A percentile compares a stretch with the other conserved stretches of the same genome.
Evolutionary conservation across 768 basidiomycete genomes (phyloP).

Genomic region (Leccinum imitatum): DNA sequence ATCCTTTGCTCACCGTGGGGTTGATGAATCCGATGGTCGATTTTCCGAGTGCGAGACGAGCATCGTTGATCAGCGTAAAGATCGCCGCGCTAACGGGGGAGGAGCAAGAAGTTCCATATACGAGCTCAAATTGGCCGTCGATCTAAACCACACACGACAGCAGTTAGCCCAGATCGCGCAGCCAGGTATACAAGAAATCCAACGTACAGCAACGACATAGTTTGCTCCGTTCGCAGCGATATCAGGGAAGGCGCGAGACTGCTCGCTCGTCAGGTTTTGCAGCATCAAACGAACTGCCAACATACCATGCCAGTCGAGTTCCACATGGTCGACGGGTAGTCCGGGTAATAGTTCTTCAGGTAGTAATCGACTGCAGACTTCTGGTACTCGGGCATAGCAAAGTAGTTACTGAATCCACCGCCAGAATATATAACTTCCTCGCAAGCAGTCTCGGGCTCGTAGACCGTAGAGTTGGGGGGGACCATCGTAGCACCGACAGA

Average conservation of each 20-base stretch:
- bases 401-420: slow-evolving; percentile 42
- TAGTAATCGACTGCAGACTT: slow-evolving; percentile 32
- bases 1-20: slow-evolving; percentile 40
- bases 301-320: slow-evolving; percentile 27
- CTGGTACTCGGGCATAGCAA: slow-evolving; percentile 43
- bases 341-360: slow-evolving; percentile 30
- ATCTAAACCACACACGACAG: slow-evolving; percentile 23
- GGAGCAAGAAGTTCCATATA: slow-evolving; percentile 36
- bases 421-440: slow-evolving; percentile 29
- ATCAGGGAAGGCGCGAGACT: slow-evolving; percentile 39
- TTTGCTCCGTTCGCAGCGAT: slow-evolving; percentile 38
- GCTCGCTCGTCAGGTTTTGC: slow-evolving; percentile 33
- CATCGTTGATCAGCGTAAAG: slow-evolving; percentile 39
- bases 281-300: slow-evolving; percentile 15
- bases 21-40: slow-evolving; percentile 43
- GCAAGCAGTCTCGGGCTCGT: slow-evolving; percentile 30
- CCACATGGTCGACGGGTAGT: slow-evolving; percentile 25
- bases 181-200: not conserved
- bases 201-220: slow-evolving; percentile 22
- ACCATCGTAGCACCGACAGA: slow-evolving; percentile 49
- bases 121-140: slow-evolving; percentile 34
- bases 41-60: slow-evolving; percentile 33
- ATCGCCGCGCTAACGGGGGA: slow-evolving; percentile 34
- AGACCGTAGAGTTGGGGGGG: slow-evolving; percentile 33
- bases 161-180: no score